Evolutionary conservation across 2,329 filamentous ascomycete genomes (phyloP), one percentile per base, ranked within the genome.

Genomic region (Raffaelea albimanens): DNA sequence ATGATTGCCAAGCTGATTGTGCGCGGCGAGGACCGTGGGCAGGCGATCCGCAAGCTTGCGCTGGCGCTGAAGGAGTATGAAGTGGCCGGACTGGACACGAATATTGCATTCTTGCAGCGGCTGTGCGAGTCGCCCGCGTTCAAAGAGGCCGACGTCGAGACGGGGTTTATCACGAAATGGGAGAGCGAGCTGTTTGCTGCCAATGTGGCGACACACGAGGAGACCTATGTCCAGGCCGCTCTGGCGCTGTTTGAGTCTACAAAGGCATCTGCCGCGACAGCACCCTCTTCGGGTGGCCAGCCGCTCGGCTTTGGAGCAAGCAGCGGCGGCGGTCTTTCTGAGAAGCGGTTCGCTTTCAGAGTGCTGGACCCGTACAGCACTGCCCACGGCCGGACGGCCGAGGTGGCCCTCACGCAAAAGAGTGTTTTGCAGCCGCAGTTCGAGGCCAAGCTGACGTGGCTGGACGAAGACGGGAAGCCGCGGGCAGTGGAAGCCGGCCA

Each of bases 1-100:
- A 98, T 98, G 93, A 95, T 98, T 56, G 87, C 93, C 40, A 98
- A 98, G 68, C 77, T 98, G 45, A 98, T 98, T 57, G 88, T 97
- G 5, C 80, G 87, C 49, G 93, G 87, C 1, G 76, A 80, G 16
- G 84, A 84, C 48, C 78, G 93, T 50, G 78, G 85, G 61, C 83
- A 85, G 22, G 87, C 90, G 3, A 83, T 98, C 44, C 82, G 86
- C 50, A 94, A 87, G 63, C 73, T 98, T 50, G 80, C 82, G 34
- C 72, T 82, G 4, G 90, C 93, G 1, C 70, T 98, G 11, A 83
- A 87, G 54, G 77, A 87, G 43, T 98, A 97, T 61, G 88, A 98
- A 65, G 82, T 98, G 11, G 93, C 91, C 3, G 93, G 93, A 0
- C 78, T 94, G 8, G 84, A 87, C 60, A 98, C 93, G 7, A 98